phyloP scores from a whole-genome alignment of 345 rosid species.

The Psidium guajava region DNA sequence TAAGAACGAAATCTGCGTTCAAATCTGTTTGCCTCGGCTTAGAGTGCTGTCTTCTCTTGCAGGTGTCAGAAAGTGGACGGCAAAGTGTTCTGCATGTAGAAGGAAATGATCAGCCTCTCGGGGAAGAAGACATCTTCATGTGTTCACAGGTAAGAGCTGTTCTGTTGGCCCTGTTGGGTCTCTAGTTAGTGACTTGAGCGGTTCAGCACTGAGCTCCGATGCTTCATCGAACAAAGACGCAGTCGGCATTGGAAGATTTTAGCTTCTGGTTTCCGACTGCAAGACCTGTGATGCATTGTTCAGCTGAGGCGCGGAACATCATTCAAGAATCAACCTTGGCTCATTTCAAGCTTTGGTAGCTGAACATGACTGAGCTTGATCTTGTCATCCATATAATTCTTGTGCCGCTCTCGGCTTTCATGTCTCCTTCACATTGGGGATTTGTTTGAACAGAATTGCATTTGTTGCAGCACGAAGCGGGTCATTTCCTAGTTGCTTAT shows the following conservation, averaged over 20 bases:
- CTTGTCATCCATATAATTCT: neutral
- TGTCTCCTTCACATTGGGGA: neutral
- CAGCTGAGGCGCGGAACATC: neutral
- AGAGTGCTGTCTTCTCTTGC: neutral
- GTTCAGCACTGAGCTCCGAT: neutral
- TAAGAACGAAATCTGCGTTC: neutral
- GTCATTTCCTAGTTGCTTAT: constrained; percentile 51
- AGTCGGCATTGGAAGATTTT: neutral
- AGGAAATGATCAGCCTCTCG: neutral
- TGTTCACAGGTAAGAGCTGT: constrained; percentile 13
- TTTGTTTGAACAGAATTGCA: neutral
- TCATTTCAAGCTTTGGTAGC: neutral
- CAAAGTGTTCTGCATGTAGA: constrained; percentile 2
- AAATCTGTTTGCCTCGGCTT: neutral
- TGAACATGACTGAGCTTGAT: neutral
- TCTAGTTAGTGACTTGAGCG: neutral
- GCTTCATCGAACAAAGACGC: neutral
- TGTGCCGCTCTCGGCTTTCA: neutral
- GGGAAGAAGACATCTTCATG: constrained; percentile 13
- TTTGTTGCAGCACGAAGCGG: constrained; percentile 46
- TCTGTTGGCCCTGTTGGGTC: neutral
- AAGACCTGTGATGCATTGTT: neutral
- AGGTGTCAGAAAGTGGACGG: neutral
- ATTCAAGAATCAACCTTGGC: neutral
- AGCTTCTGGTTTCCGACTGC: neutral